Evolutionary conservation across 164 flowering plant species (phyloP).

Genomic region (Litsea cubeba): DNA sequence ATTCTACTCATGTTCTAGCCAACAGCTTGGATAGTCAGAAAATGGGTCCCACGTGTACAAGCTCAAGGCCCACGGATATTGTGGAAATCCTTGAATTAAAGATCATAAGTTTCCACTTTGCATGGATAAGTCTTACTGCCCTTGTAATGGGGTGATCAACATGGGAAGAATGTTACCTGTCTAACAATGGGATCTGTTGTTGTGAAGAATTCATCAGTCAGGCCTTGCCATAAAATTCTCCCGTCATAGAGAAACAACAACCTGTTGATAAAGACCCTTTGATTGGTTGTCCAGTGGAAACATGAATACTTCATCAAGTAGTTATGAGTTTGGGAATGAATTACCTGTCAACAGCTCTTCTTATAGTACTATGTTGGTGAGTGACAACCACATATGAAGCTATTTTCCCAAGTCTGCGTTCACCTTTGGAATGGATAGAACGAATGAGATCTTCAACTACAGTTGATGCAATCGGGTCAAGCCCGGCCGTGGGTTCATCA

Average conservation of each 20-base stretch:
- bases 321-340: background rate
- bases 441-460: constrained; percentile 99
- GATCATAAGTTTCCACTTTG: background rate
- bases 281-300: background rate
- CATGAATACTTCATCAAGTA: background rate
- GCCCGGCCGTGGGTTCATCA: constrained; percentile 99
- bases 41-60: background rate
- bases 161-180: constrained; percentile 47
- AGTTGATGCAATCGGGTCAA: constrained; percentile 98
- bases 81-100: background rate
- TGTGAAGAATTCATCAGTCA: constrained; percentile 74
- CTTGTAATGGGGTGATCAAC: background rate
- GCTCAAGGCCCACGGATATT: no score
- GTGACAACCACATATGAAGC: constrained; percentile 94
- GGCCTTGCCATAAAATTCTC: constrained; percentile 87
- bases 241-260: constrained; percentile 87
- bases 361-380: constrained; percentile 95
- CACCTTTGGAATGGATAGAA: constrained; percentile 73
- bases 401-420: constrained; percentile 71
- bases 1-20: background rate
- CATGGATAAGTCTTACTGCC: background rate
- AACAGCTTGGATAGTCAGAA: background rate
- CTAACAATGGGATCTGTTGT: constrained; percentile 79
- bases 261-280: constrained; percentile 28
- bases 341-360: constrained; percentile 95